Evolutionary conservation across 2,329 filamentous ascomycete species (phyloP).

Genomic region (Neoscytalidium dimidiatum): DNA sequence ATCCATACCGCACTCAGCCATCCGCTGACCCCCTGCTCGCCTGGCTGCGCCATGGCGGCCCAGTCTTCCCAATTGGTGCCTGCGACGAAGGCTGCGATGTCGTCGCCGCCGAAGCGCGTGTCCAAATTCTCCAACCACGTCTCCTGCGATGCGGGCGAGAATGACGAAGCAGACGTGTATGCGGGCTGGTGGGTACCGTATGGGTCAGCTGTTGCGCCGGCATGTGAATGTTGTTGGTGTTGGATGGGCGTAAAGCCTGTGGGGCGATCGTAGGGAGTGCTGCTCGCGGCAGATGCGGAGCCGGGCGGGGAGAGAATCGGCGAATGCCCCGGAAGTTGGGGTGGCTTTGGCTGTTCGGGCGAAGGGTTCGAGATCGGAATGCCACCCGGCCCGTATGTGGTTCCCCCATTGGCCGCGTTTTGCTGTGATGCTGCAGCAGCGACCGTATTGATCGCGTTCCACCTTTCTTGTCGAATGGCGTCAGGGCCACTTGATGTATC

Average conservation of each 20-base stretch:
- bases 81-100: conserved; percentile 43
- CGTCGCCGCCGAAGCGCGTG: conserved; percentile 40
- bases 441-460: conserved; percentile 43
- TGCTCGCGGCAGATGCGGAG: conserved; percentile 18
- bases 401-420: conserved; percentile 7
- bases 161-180: not conserved
- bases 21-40: conserved; percentile 22
- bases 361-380: conserved; percentile 19
- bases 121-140: conserved; percentile 39
- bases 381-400: conserved; percentile 16
- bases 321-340: conserved; percentile 11
- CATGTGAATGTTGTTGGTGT: conserved; percentile 6
- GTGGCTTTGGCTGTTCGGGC: conserved; percentile 14
- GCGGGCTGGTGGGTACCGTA: conserved; percentile 10
- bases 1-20: conserved; percentile 34
- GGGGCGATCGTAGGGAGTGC: conserved; percentile 15
- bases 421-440: conserved; percentile 28
- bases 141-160: conserved; percentile 23
- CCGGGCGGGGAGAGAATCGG: conserved; percentile 16
- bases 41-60: conserved; percentile 24
- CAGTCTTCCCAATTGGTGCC: conserved; percentile 38
- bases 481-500: conserved; percentile 12
- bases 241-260: conserved; percentile 17
- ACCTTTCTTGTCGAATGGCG: conserved; percentile 32
- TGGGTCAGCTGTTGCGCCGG: not conserved